phyloP scores from a whole-genome alignment of 306 rosid genomes.

The Styphnolobium japonicum region DNA sequence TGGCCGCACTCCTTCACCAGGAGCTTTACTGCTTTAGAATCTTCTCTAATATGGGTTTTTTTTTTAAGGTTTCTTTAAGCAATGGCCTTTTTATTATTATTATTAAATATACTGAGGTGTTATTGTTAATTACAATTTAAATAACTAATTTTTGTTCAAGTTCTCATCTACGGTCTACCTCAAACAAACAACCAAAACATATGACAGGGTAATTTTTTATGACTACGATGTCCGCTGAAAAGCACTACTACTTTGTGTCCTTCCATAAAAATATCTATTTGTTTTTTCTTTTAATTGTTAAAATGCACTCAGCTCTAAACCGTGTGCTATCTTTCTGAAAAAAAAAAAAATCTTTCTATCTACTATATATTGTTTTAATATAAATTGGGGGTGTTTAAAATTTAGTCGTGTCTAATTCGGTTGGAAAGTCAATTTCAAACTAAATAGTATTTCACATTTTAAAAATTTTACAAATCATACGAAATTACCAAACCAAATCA shows the following conservation, averaged over 20 bases:
- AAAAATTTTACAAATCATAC: neutral
- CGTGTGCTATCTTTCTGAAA: neutral
- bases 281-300: neutral
- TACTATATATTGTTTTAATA: neutral
- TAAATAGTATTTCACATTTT: neutral
- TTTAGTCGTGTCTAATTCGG: neutral
- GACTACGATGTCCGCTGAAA: conserved; percentile 10
- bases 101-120: neutral
- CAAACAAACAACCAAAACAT: neutral
- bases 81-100: neutral
- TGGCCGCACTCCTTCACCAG: neutral
- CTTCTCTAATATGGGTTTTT: neutral
- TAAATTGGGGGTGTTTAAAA: neutral
- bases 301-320: neutral
- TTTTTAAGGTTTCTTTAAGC: neutral
- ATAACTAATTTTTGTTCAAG: neutral
- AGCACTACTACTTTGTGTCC: neutral
- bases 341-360: neutral
- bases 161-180: neutral
- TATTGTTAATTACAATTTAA: neutral
- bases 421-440: neutral
- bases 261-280: neutral
- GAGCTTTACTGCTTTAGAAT: conserved; percentile 12
- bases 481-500: neutral
- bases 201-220: neutral